phyloP scores from a whole-genome alignment of 106 monocot species.

The Phalaenopsis aphrodite region DNA sequence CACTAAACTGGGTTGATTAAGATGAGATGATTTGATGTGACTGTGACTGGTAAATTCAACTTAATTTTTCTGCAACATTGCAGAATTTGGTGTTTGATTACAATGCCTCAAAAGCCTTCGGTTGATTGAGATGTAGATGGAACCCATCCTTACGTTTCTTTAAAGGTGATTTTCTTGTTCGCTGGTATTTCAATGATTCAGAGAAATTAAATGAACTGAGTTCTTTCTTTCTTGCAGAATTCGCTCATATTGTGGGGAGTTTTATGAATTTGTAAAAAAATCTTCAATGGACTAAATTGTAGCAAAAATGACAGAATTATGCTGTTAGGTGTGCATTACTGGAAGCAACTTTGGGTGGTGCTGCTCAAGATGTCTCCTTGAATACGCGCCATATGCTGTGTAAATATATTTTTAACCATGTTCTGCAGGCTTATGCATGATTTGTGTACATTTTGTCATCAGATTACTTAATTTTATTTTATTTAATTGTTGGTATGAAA shows the following conservation, averaged over 20 bases:
- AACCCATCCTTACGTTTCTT: not conserved
- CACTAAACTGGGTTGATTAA: not conserved
- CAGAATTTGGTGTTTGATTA: not conserved
- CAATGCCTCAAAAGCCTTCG: too few species aligned
- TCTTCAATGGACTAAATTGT: not conserved
- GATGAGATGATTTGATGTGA: not conserved
- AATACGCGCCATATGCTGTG: not conserved
- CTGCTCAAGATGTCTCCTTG: not conserved
- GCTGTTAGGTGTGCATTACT: not conserved
- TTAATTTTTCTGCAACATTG: not conserved
- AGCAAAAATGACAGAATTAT: not conserved
- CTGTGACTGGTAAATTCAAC: not conserved
- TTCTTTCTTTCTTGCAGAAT: not conserved
- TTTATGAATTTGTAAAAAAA: not conserved
- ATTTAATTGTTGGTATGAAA: too few species aligned
- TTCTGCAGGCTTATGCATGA: too few species aligned
- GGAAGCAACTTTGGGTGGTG: not conserved
- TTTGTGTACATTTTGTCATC: too few species aligned
- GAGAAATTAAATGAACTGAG: not conserved
- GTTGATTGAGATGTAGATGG: too few species aligned
- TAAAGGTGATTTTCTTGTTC: not conserved
- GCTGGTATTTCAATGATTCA: not conserved
- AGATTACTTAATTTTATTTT: too few species aligned
- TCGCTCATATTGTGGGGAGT: not conserved
- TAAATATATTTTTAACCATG: too few species aligned